These are phyloP conservation scores for Pseudognaphalium luteoalbum DNA, from an alignment of 129 eudicot species.

Conservation along the genomic window DNA sequence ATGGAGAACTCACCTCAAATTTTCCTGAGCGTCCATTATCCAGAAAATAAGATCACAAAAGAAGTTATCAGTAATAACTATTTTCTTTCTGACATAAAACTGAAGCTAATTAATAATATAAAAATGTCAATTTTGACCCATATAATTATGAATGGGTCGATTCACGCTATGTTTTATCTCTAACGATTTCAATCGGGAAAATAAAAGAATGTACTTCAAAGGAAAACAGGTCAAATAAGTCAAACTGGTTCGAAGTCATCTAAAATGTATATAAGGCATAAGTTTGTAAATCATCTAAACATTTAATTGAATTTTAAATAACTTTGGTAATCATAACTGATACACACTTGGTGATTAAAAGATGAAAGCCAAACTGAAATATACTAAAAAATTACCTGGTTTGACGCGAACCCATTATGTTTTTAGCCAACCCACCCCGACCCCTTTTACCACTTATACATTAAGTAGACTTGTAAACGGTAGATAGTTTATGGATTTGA, in stretches of 20 bases:
- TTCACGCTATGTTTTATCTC: neutral
- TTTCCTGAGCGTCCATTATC: conserved; percentile 60
- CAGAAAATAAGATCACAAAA: conserved; percentile 27
- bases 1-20: conserved; percentile 61
- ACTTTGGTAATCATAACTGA: too few relatives aligned
- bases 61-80: conserved; percentile 25
- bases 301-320: too few relatives aligned
- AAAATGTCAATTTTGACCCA: too few relatives aligned
- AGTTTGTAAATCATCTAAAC: too few relatives aligned
- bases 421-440: neutral
- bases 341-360: too few relatives aligned
- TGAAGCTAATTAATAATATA: conserved; percentile 5
- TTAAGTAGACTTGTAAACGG: neutral
- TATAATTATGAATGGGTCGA: too few relatives aligned
- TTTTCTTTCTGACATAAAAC: neutral
- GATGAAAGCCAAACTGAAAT: neutral
- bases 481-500: neutral
- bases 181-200: neutral
- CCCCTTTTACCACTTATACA: neutral
- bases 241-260: too few relatives aligned
- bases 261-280: too few relatives aligned
- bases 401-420: neutral
- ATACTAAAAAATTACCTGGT: neutral
- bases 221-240: neutral
- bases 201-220: neutral